Evolutionary conservation across 2,329 filamentous ascomycete genomes (phyloP).

Genomic region (Fusarium sp.): DNA sequence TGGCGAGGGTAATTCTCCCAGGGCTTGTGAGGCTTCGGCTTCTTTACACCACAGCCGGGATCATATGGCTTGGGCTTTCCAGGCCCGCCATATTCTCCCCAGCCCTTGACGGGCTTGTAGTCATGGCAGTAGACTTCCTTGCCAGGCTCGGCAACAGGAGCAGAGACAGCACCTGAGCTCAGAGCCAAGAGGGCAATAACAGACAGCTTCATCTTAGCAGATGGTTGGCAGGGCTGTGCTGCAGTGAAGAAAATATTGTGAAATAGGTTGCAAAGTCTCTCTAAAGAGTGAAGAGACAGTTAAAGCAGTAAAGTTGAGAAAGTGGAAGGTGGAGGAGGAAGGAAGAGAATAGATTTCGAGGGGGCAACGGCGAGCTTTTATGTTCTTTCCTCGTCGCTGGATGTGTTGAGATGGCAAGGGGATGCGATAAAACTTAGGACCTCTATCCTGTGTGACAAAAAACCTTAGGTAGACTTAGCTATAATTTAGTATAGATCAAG

Average conservation of each 20-base stretch:
- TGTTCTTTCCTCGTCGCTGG: not conserved
- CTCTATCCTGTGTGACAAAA: too few relatives aligned
- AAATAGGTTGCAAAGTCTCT: not conserved
- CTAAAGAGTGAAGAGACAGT: not conserved
- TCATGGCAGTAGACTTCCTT: not conserved
- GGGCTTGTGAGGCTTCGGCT: not conserved
- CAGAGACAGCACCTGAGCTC: constrained; percentile 4
- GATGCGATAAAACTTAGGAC: too few relatives aligned
- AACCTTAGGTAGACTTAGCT: too few relatives aligned
- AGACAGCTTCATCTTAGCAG: constrained; percentile 18
- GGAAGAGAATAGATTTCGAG: not conserved
- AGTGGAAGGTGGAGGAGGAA: not conserved
- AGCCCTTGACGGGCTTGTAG: not conserved
- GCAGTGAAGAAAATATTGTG: not conserved
- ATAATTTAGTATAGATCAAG: too few relatives aligned
- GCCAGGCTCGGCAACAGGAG: not conserved
- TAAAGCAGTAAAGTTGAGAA: not conserved
- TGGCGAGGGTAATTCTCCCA: not conserved
- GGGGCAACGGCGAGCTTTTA: not conserved
- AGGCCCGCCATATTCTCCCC: not conserved
- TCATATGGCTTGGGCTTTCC: not conserved
- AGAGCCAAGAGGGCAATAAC: constrained; percentile 2
- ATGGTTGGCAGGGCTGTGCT: not conserved
- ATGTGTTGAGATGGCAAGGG: too few relatives aligned
- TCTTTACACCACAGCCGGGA: not conserved